Conservation (phyloP, 23 red algal genomes). For the Rhodosorus marinus region DNA sequence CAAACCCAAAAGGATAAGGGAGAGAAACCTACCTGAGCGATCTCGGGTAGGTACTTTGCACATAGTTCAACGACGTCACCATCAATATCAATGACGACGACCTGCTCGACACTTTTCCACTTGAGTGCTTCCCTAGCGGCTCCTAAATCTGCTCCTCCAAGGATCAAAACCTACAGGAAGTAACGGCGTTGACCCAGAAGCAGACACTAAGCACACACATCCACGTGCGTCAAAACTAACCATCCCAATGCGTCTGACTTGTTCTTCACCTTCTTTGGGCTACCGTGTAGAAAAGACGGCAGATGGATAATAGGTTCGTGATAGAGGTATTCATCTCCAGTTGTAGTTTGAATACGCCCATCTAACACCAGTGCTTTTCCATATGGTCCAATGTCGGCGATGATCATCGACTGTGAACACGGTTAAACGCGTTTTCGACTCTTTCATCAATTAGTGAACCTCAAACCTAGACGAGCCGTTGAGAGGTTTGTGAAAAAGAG, state of each 20-base stretch:
- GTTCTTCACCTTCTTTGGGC: background rate
- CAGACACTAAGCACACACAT: background rate
- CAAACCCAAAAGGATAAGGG: too few relatives aligned
- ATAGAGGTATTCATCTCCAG: slow-evolving; percentile 72
- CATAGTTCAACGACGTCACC: slow-evolving; percentile 59
- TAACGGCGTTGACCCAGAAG: too few relatives aligned
- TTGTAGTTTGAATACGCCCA: slow-evolving; percentile 50
- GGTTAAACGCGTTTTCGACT: too few relatives aligned
- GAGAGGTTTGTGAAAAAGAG: too few relatives aligned
- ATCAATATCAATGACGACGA: slow-evolving; percentile 88
- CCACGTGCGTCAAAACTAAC: background rate
- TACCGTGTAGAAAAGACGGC: slow-evolving; percentile 37
- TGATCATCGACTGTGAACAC: slow-evolving; percentile 59
- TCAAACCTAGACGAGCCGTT: too few relatives aligned
- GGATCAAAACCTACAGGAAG: slow-evolving; percentile 49
- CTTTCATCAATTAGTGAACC: too few relatives aligned
- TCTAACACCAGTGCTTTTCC: slow-evolving; percentile 85
- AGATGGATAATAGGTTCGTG: slow-evolving; percentile 89
- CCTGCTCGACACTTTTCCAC: slow-evolving; percentile 38
- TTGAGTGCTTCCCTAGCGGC: slow-evolving; percentile 62
- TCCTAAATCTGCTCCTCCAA: slow-evolving; percentile 88
- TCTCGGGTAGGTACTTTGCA: slow-evolving; percentile 33
- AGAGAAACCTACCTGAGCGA: too few relatives aligned
- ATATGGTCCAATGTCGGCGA: slow-evolving; percentile 73
- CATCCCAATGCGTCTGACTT: background rate